Base-by-base conservation (phyloP, 352 stramenopile genomes). In the Phytophthora chlamydospora region DNA sequence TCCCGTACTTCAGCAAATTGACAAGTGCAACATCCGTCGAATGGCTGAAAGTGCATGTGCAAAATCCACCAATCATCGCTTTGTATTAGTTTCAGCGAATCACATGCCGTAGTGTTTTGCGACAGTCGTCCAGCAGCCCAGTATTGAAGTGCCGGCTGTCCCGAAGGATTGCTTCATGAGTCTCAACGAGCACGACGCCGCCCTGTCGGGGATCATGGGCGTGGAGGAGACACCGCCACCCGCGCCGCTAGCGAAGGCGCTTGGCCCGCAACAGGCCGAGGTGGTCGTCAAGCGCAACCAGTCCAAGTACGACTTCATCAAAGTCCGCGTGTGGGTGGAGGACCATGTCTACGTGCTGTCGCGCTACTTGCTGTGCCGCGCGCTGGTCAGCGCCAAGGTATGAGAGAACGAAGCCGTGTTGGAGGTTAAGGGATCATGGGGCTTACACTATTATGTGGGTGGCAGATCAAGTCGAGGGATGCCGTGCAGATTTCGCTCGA, bases 221-320 rank as follows among this genome's bases (percentile, higher is more conserved):
- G 56, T 66, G 55, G 71, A 74, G 54, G 54, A 69, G 64, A 66
- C 69, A 41, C 68, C 63, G 35, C 75, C 63, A 31, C 76, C 73
- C 46, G 59, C 61, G 29, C 68, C 65, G 50, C 56, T 73, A 19
- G 54, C 72, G 17, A 81, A 74, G 57, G 66, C 66, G 24, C 57
- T 75, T 27, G 61, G 63, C 14, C 50, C 59, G 32, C 72, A 72
- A 45, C 68, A 69, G 33, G 52, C 48, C 0, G 78, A 89, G 54
- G 74, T 83, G 7, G 82, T 74, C 31, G 79, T 85, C 38, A 91
- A 89, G 66, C 78, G 85, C 24, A 96, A 96, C 68, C 85, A 96
- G 69, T 94, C 84, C 33, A 96, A 96, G 64, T 96, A 96, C 68
- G 88, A 96, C 58, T 96, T 94, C 51, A 81, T 96, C 57, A 96